A percentile compares a stretch with the other conserved stretches of the same genome.
phyloP scores from a whole-genome alignment of 1,284 basidiomycete genomes.

The Dichomitus squalens region DNA sequence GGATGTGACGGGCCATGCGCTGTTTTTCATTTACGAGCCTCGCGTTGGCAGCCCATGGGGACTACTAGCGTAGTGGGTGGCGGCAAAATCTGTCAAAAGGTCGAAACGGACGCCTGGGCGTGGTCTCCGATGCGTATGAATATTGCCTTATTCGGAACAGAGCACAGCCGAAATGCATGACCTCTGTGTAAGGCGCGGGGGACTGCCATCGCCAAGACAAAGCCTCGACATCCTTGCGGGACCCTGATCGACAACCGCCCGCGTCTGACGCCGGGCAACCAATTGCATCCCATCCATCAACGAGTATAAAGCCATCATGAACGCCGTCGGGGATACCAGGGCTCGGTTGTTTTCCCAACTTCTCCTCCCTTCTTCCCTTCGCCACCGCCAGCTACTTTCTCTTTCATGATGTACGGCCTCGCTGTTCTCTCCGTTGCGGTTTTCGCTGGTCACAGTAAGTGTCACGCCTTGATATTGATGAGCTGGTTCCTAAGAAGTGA shows the following conservation, averaged over 20 bases:
- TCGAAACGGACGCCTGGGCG: not conserved
- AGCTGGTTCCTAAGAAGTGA: not conserved
- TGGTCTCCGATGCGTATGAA: not conserved
- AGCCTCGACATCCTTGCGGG: no score
- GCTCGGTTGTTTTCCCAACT: not conserved
- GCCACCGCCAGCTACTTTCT: not conserved
- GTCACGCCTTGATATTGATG: no score
- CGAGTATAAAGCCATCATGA: not conserved
- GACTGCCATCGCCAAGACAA: no score
- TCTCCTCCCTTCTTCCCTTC: not conserved
- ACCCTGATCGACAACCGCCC: not conserved
- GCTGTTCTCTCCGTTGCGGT: constrained; percentile 17
- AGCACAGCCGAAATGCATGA: no score
- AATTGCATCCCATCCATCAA: not conserved
- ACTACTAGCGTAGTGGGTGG: not conserved
- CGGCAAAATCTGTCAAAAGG: not conserved
- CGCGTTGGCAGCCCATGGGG: not conserved
- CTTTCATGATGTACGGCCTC: constrained; percentile 19
- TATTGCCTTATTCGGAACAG: not conserved
- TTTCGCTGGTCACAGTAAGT: constrained; percentile 22
- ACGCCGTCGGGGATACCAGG: not conserved
- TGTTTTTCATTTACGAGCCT: not conserved
- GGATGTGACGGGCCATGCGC: constrained; percentile 4
- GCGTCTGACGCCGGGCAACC: not conserved
- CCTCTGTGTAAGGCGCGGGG: no score